Base-by-base conservation (phyloP, 2,329 filamentous ascomycete genomes). In the Curvularia verruculosa region DNA sequence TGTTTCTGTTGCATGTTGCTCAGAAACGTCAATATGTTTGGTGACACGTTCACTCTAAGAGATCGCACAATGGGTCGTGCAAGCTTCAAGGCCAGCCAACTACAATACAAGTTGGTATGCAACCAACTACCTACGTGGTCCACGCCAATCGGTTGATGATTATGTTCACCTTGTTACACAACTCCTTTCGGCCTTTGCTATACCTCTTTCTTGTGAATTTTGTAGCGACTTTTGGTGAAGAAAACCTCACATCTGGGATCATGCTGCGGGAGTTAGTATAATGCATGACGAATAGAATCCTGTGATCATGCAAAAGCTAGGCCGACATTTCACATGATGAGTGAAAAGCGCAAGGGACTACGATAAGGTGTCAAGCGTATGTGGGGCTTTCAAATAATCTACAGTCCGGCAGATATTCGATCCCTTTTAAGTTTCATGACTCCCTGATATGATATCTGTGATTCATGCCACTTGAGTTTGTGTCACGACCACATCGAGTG, bases 91-190 rank as follows among this genome's bases (percentile, higher is more conserved):
- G 18, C 28, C 37, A 44, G 28, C 43, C 49, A 60, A 58, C 49
- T 9, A 31, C 46, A 24, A 44, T 24, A 44, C 36, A 40, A 23
- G 24, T 45, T 12, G 31, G 34, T 29, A 36, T 57, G 50, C 36
- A 41, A 50, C 23, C n/a, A 47, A 50, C 54, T 23, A 40, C 40
- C 28, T 34, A 49, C 56, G 34, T 46, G 43, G 49, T 34, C 24
- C 26, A 44, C 47, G 49, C 49, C 53, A 52, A 56, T 62, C 54
- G 53, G 52, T 49, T 55, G 54, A 55, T 60, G 57, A 55, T 54
- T 41, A 48, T 24, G 59, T 52, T 34, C 13, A 31, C 43, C 31
- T 44, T 26, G 37, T 59, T 44, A 43, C 37, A 28, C 48, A 43
- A 24, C 29, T 47, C 56, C 24, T 39, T 56, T 48, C 52, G 48